These are phyloP conservation scores for Zygotorulaspora mrakii DNA, from an alignment of 1,139 yeast genomes.

Conservation along the genomic window DNA sequence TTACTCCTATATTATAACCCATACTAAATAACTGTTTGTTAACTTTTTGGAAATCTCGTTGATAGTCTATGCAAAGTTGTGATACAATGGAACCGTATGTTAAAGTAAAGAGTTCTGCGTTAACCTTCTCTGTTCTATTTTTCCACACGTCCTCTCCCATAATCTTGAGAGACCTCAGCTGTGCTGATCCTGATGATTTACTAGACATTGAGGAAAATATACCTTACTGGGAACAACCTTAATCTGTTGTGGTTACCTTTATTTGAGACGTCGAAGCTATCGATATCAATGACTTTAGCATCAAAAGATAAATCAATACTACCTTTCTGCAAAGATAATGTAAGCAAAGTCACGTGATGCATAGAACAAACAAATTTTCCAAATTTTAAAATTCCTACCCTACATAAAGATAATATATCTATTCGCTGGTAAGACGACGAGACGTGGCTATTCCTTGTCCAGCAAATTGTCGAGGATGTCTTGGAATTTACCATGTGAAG, in stretches of 20 bases:
- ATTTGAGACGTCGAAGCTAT: no score
- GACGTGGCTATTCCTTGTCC: conserved; percentile 15
- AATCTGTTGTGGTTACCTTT: no score
- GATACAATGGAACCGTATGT: conserved; percentile 94
- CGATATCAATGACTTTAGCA: no score
- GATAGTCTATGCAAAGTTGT: conserved; percentile 83
- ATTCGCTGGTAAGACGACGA: no score
- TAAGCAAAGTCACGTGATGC: no score
- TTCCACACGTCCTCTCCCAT: conserved; percentile 93
- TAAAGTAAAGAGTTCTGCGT: conserved; percentile 85
- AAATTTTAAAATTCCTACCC: neutral
- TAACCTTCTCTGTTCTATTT: conserved; percentile 80
- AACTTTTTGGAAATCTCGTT: conserved; percentile 70
- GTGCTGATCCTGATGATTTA: conserved; percentile 12
- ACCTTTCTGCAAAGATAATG: no score
- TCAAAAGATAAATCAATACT: no score
- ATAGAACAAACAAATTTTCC: neutral
- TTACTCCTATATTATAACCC: conserved; percentile 93
- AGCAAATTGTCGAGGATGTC: conserved; percentile 47
- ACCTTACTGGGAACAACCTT: no score
- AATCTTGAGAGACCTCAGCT: conserved; percentile 39
- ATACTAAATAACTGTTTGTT: conserved; percentile 80
- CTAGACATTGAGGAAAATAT: conserved; percentile 7
- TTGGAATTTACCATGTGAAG: conserved; percentile 68
- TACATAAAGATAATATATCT: neutral